Conservation (phyloP, 75 land plant species). For the Pinus tabuliformis region DNA sequence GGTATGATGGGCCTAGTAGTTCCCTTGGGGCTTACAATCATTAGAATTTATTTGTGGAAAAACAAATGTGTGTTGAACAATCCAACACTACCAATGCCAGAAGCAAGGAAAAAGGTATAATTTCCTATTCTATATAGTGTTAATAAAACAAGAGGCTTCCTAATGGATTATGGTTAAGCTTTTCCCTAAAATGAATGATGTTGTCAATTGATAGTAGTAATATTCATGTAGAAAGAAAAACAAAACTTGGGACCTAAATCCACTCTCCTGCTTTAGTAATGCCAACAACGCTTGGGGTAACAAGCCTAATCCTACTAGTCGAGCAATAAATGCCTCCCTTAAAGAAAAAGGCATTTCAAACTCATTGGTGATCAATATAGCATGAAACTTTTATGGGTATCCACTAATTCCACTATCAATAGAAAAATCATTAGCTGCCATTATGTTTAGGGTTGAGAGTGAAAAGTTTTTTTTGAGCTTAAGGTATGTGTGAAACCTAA, state of each 20-base stretch:
- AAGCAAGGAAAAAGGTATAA: constrained; percentile 38
- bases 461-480: constrained; percentile 76
- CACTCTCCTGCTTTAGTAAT: too few species aligned
- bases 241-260: constrained; percentile 23
- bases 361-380: too few species aligned
- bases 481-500: constrained; percentile 85
- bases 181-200: background rate
- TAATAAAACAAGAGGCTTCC: constrained; percentile 55
- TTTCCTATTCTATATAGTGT: background rate
- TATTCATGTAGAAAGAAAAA: constrained; percentile 53
- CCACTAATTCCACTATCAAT: too few species aligned
- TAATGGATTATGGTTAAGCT: constrained; percentile 32
- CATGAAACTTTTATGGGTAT: too few species aligned
- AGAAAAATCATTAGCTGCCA: too few species aligned
- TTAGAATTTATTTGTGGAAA: constrained; percentile 73
- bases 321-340: too few species aligned
- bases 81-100: constrained; percentile 50
- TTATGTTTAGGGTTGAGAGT: constrained; percentile 57
- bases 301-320: too few species aligned
- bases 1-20: constrained; percentile 97
- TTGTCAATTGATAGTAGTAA: background rate
- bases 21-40: constrained; percentile 67
- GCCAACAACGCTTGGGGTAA: too few species aligned
- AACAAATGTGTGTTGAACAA: constrained; percentile 64
- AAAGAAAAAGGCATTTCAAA: too few species aligned